Evolutionary conservation across 441 rosid species (phyloP).

Genomic region (Hura crepitans): DNA sequence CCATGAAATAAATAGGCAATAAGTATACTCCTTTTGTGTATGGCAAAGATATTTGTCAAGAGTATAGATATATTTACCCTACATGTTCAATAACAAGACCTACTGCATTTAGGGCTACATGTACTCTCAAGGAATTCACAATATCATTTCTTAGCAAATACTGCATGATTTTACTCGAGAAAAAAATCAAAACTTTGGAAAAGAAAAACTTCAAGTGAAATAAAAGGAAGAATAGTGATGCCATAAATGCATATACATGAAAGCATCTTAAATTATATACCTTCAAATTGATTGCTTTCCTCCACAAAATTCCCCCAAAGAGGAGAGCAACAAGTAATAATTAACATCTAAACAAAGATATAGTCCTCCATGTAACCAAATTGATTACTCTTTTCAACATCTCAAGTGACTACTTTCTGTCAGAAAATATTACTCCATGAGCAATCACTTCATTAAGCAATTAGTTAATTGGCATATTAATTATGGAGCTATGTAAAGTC

Average conservation of each 20-base stretch:
- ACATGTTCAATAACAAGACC: not conserved
- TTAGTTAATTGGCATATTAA: not conserved
- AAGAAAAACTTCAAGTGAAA: not conserved
- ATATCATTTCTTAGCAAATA: not conserved
- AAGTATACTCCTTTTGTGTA: not conserved
- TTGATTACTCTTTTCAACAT: not conserved
- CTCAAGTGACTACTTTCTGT: not conserved
- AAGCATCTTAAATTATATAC: not conserved
- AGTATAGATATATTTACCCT: not conserved
- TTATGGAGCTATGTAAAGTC: not conserved
- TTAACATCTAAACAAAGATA: not conserved
- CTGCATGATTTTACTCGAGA: not conserved
- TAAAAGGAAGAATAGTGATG: not conserved
- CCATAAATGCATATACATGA: not conserved
- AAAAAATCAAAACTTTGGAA: not conserved
- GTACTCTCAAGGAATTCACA: not conserved
- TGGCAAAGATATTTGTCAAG: not conserved
- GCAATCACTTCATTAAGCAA: not conserved
- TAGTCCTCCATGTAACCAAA: not conserved
- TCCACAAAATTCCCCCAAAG: not conserved
- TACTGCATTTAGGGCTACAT: not conserved
- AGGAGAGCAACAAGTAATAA: not conserved
- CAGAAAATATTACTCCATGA: not conserved
- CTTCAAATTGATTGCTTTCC: conserved; percentile 1
- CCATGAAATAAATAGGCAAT: not conserved